Evolutionary conservation across 176 grass and related monocot species (phyloP).

Genomic region (Guadua angustifolia): DNA sequence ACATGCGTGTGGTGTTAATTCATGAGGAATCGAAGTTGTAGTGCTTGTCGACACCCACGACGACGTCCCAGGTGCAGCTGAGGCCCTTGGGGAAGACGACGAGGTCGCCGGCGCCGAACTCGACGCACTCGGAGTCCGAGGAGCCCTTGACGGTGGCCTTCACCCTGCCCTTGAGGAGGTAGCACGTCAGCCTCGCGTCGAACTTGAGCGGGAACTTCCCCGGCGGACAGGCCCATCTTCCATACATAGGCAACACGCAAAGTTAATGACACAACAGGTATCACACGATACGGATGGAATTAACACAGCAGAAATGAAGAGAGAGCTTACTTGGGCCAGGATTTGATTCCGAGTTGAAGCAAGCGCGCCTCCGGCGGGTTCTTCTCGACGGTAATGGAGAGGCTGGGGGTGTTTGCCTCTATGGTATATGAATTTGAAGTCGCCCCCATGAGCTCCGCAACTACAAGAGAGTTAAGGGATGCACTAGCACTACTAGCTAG

Average conservation of each 20-base stretch:
- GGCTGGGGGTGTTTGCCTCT: slow-evolving; percentile 54
- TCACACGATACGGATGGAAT: background rate
- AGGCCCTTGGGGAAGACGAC: slow-evolving; percentile 89
- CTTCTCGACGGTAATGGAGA: slow-evolving; percentile 67
- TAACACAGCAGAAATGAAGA: background rate
- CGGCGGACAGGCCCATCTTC: slow-evolving; percentile 79
- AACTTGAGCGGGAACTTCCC: slow-evolving; percentile 85
- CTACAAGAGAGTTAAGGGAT: background rate
- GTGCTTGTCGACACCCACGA: slow-evolving; percentile 80
- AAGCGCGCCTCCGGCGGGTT: slow-evolving; percentile 69
- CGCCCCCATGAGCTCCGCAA: background rate
- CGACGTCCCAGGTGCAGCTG: slow-evolving; percentile 89
- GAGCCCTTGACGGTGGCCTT: slow-evolving; percentile 75
- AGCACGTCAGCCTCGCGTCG: slow-evolving; percentile 85
- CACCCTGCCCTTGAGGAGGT: slow-evolving; percentile 83
- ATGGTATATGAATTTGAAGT: slow-evolving; percentile 56
- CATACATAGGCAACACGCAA: background rate
- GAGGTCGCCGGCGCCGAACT: slow-evolving; percentile 90
- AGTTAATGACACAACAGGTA: no score
- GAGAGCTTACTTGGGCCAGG: slow-evolving; percentile 85
- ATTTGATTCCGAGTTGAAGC: slow-evolving; percentile 77
- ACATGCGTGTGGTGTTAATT: background rate
- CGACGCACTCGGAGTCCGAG: slow-evolving; percentile 56
- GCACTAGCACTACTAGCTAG: background rate
- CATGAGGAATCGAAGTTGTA: slow-evolving; percentile 90